phyloP scores from a whole-genome alignment of 768 basidiomycete species.

The Naganishia friedmannii region DNA sequence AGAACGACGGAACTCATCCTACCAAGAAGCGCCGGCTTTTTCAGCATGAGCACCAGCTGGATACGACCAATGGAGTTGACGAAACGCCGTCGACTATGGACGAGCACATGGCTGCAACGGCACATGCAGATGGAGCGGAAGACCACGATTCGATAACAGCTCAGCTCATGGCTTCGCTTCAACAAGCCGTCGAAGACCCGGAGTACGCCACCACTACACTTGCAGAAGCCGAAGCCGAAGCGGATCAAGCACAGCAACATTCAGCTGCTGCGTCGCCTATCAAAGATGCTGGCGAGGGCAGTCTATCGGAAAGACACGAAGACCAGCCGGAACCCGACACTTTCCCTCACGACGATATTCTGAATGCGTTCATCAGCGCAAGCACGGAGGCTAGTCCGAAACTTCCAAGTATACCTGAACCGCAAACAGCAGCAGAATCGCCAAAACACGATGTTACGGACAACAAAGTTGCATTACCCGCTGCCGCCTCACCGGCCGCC shows the following conservation, averaged over 20 bases:
- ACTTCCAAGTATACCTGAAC: not conserved
- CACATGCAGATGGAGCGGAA: not conserved
- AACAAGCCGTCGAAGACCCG: conserved; percentile 5
- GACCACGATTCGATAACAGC: conserved; percentile 6
- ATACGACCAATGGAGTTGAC: not conserved
- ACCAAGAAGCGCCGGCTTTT: conserved; percentile 11
- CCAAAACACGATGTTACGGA: not conserved
- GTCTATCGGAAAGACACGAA: not conserved
- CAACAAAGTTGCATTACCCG: not conserved
- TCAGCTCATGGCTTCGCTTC: conserved; percentile 14
- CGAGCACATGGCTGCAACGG: not conserved
- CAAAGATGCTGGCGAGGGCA: not conserved
- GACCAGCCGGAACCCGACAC: not conserved
- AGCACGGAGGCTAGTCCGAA: not conserved
- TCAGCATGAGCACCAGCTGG: conserved; percentile 12
- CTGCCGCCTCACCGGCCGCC: not conserved
- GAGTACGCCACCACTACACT: not conserved
- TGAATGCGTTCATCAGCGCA: conserved; percentile 9
- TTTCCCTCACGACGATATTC: conserved; percentile 6
- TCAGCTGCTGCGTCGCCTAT: not conserved
- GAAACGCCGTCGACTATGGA: not conserved
- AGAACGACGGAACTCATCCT: not conserved
- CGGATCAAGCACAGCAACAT: not conserved
- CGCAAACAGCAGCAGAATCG: not conserved
- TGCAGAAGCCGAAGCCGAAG: not conserved